Evolutionary conservation across 768 basidiomycete species (phyloP), one percentile per base, ranked within the genome.

Genomic region (Lactarius vividus): DNA sequence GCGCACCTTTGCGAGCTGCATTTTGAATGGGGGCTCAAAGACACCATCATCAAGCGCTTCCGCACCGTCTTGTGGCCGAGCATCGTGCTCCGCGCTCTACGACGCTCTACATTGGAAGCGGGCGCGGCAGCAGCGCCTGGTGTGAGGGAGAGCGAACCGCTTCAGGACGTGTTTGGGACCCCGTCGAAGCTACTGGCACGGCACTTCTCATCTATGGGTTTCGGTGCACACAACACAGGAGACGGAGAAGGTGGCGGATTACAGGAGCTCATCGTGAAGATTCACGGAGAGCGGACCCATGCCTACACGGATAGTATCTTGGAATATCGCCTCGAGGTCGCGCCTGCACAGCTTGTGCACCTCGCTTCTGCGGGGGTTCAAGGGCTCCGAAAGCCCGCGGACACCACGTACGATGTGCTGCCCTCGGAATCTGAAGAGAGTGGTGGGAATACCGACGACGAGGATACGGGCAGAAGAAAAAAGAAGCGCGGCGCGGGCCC

Each of bases 11-110:
- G 94, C 78, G 95, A 97, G 75, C 81, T 87, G 56, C 90, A 88
- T 74, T 96, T 96, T 68, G 94, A 96, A 73, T 97, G 94, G 94
- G 94, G 94, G 0, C 87, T 92, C 58, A 87, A 82, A 71, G 89
- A 92, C 57, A 80, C 86, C 2, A 92, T 96, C 62, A 82, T 91
- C 69, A 92, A 92, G 69, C 87, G 92, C 13, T 94, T 96, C 73
- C 81, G 91, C 72, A 91, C 86, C 0, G 83, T 93, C 4, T 82
- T 95, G 20, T 97, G 94, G 90, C 86, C 85, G 18, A 85, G 87
- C 0, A 84, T 86, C 13, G 82, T 91, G 9, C 78, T 91, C 59
- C 83, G 91, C 42, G 85, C 88, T 29, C 76, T 96, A 31, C 82
- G 92, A n/a, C 82, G 88, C 8, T 82, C 80, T 2, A 84, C 84